Evolutionary conservation across 148 eudicot species (phyloP), one percentile per base, ranked within the genome.

Genomic region (Polygonum maritimum): DNA sequence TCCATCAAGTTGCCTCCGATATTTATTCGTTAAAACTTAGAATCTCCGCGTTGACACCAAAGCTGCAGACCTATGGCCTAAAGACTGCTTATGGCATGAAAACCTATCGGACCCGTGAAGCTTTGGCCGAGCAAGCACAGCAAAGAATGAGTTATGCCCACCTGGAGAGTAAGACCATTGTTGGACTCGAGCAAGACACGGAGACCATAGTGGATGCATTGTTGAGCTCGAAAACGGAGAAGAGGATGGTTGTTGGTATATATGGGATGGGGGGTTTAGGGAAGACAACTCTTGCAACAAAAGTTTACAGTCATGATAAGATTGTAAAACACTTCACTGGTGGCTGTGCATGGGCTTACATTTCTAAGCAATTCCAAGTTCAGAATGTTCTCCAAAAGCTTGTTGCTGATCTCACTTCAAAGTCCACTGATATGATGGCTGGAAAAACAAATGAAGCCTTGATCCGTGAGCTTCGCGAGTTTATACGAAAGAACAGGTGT

Each of bases 241-340:
- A 75, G 31, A 74, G 75, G 49, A 58, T 26, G 31, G 31, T 83
- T 70, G 54, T 83, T 69, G 82, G 78, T 19, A 71, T 83, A 40
- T 75, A 78, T 75, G 85, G 82, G 7, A 60, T 60, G 69, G 71
- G 74, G 54, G 84, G 84, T 73, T 71, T 82, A 35, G 84, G 84
- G 54, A 82, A 82, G 82, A 76, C 84, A 10, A 79, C 80, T 39
- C 71, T 82, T 49, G 82, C 75, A 26, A 47, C 38, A 72, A 60
- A 82, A 67, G 81, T 79, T 38, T 82, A 76, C 72, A 14, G 44
- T 67, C 31, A 82, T 38, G 58, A 79, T 63, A 75, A 4, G 40
- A 54, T 82, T 31, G 47, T 72, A 67, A 65, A 70, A 49, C 67
- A 82, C 49, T 2, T 60, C 10, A 21, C 21, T 9, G 67, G 67